Base-by-base conservation (phyloP, 306 rosid species). In the Ormosia semicastrata region DNA sequence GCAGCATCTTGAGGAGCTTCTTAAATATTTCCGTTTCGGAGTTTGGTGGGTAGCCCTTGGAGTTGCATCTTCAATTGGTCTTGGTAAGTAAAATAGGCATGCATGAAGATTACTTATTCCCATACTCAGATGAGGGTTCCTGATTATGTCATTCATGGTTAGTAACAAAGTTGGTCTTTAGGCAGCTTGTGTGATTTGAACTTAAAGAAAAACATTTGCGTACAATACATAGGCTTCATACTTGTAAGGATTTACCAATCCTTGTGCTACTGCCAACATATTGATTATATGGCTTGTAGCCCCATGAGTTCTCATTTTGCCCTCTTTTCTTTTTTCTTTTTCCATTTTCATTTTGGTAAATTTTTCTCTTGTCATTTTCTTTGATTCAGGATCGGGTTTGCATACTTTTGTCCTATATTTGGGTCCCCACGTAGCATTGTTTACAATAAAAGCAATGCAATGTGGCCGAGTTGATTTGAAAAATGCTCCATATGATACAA, bases 381-480 rank as follows among this genome's bases (percentile, higher is more conserved):
- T 89, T 77, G 81, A 53, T 75, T 84, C 92, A 96, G 99, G 99
- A 64, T 94, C 99, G 85, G 99, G 99, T 78, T 87, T 96, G 94
- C 99, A 96, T 83, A 96, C 99, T 14, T 96, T 96, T 83, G 97
- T 96, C 87, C 93, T 94, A 13, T 96, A 96, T 89, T 88, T 96
- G 84, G 99, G 98, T 68, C 99, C 99, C 62, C 99, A 96, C 86
- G 88, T 96, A 78, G 99, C 98, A 0, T 68, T 96, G 62, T 96
- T 93, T 84, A 96, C 99, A 32, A 79, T 96, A 75, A 96, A 96
- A 87, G 94, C 99, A 17, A 83, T 90, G 91, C 98, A 94, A 77
- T 96, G 99, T 83, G 97, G 99, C 17, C 92, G 99, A 71, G 94
- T 96, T 82, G 99, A 96, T 89, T 86, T 96, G 77, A 96, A 96